Base-by-base conservation (phyloP, 306 rosid genomes). In the Pyrus communis region DNA sequence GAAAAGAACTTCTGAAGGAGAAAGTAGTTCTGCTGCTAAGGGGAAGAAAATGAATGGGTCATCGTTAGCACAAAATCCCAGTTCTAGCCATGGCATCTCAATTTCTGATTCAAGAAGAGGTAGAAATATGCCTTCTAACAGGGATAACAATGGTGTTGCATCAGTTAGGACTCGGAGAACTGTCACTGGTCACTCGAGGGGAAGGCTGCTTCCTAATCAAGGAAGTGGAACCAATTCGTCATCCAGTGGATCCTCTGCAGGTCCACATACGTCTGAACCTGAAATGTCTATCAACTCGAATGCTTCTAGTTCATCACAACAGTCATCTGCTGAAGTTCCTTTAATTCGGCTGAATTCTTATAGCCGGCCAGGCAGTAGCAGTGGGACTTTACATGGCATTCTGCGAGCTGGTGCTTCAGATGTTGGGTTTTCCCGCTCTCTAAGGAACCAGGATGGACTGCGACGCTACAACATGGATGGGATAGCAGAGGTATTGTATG, bases 41-140 rank as follows among this genome's bases (percentile, higher is more conserved):
- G 97, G 96, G 77, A 96, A 92, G 89, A 96, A 87, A 84, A 90
- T 86, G 35, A 86, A 79, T 40, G 97, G 90, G 5, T 79, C 89
- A 30, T 77, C 87, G 11, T 81, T 74, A 35, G 93, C 87, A 72
- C 83, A 70, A 35, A 91, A 73, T 69, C 72, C 93, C 67, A 82
- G 60, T 74, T 65, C 87, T 61, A 75, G 86, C 85, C 86, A 78
- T 77, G 88, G 96, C 73, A 81, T 90, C 85, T 86, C 93, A 11
- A 88, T 93, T 74, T 84, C 90, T 68, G 99, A 96, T 81, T 76
- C 96, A 67, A 82, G 91, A 85, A 87, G 87, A 72, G 82, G 85
- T 61, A 80, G 88, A 80, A 86, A 88, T 79, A 66, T 76, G 64
- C 83, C 87, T 76, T 74, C 89, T 74, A 81, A 80, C 59, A 87